Percentiles rank a stretch among this genome's conserved stretches.
These are phyloP conservation scores for Streptanthus diversifolius DNA, from an alignment of 345 rosid species.

Conservation along the genomic window DNA sequence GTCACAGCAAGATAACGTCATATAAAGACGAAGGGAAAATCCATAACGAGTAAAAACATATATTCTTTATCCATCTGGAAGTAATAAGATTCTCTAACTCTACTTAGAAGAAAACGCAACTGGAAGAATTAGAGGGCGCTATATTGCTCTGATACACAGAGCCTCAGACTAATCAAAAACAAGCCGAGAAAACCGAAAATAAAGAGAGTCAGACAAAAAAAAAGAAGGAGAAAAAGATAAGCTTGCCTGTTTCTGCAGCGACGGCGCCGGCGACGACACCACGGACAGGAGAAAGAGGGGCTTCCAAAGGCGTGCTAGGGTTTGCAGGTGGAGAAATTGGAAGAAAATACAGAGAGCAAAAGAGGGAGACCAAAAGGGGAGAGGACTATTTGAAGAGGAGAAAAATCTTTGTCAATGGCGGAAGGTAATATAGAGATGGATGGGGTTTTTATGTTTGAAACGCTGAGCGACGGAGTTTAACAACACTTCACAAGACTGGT, in stretches of 20 bases:
- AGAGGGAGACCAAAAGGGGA: not conserved
- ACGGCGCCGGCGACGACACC: not conserved
- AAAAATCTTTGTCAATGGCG: not conserved
- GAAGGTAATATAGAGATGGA: not conserved
- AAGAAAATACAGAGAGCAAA: not conserved
- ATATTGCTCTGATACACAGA: not conserved
- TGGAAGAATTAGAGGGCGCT: not conserved
- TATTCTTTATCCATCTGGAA: not conserved
- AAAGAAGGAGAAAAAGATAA: not conserved
- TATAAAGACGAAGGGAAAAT: not conserved
- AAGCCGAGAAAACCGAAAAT: not conserved
- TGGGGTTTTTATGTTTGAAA: slow-evolving; percentile 2
- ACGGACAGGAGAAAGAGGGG: not conserved
- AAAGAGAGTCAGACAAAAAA: not conserved
- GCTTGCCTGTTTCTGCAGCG: slow-evolving; percentile 19
- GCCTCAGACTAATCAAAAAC: slow-evolving; percentile 1
- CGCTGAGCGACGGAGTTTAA: not conserved
- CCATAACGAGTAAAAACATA: not conserved
- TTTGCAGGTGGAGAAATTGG: slow-evolving; percentile 16
- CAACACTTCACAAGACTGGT: not conserved
- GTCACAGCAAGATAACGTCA: not conserved
- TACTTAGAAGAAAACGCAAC: not conserved
- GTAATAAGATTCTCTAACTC: not conserved
- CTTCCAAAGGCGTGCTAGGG: slow-evolving; percentile 6
- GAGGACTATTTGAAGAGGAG: not conserved